Base-by-base conservation (phyloP, 768 basidiomycete species). In the Trametes cinnabarina region DNA sequence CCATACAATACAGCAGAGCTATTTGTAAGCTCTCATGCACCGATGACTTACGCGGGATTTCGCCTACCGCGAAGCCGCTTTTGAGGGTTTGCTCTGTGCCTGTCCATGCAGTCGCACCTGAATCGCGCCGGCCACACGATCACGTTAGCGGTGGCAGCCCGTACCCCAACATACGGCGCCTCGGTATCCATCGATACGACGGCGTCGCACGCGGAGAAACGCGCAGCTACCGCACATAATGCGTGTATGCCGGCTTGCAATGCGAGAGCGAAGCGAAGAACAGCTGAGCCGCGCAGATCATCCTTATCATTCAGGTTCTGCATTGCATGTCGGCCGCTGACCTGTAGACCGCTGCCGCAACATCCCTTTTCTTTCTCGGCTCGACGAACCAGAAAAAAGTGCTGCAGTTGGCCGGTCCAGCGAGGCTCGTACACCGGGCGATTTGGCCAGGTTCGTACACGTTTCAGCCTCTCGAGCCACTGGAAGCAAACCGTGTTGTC, bases 161-260 rank as follows among this genome's bases (percentile, higher is more conserved):
- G 23, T 41, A 26, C 54, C 11, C 47, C n/a, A 39, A 42, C 48
- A 22, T 20, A 30, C 26, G 2, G 19, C n/a, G 8, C 26, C 23
- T n/a, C n/a, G 26, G 28, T 43, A 6, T n/a, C 11, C 26, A 46
- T 51, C 51, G 58, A 59, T 59, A 49, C 58, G 58, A 59, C 58
- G 58, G 51, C 46, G 51, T 59, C 58, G 58, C 51, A 49, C 32
- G 19, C 51, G 57, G 51, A 44, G 28, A 51, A 51, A 51, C 44
- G 23, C 25, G 52, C 52, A 20, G 19, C 41, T 40, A 20, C 20
- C 22, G n/a, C n/a, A 11, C 30, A 46, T 25, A 9, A 25, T 40
- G 25, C 19, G 26, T 26, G 40, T 26, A 7, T 23, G 17, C 30
- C 17, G 37, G 7, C 30, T 32, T 32, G 12, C 1, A 32, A 32